Base-by-base conservation (phyloP, 2,329 filamentous ascomycete species). In the Penicillium sp. region DNA sequence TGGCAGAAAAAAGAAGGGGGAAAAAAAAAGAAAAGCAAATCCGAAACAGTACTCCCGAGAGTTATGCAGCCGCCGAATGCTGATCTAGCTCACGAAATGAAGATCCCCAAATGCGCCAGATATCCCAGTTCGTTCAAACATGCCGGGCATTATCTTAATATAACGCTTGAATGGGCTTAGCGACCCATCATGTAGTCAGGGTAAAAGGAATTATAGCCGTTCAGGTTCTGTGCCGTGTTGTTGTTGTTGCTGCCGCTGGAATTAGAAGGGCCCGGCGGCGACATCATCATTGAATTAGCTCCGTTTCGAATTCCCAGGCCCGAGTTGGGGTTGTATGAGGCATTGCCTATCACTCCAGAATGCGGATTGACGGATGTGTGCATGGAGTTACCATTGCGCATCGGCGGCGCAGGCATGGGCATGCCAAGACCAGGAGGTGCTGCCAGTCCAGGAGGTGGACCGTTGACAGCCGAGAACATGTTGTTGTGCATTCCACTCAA, bases 361-460 rank as follows among this genome's bases (percentile, higher is more conserved):
- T 71, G 69, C 5, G 67, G 62, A 50, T 67, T 69, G 40, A 62
- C 65, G 8, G 67, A 56, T 17, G 67, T 59, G 57, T 75, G 68
- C 54, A 75, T 66, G 50, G 61, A 57, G 40, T 62, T 68, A 52
- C 69, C 69, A 45, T 66, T 70, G 55, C 69, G 64, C 59, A 73
- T 51, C 11, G 53, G 53, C 8, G 53, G 53, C 26, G 28, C 56
- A 9, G 66, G 63, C 63, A 75, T 62, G 16, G 69, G 69, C 62
- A 73, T 72, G 14, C 77, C 79, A 33, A 93, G 78, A 12, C 89
- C 90, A 2, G 90, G 89, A 14, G 91, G 91, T 7, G 85, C 86
- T 1, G 84, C 72, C 9, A 97, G 82, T 2, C 92, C 92, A 0
- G 92, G 92, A 12, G 92, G 92, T 25, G 92, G 92, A 0, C 90